Evolutionary conservation across 2,329 filamentous ascomycete species (phyloP), one percentile per base, ranked within the genome.

Genomic region (Ascochyta viciae-villosae): DNA sequence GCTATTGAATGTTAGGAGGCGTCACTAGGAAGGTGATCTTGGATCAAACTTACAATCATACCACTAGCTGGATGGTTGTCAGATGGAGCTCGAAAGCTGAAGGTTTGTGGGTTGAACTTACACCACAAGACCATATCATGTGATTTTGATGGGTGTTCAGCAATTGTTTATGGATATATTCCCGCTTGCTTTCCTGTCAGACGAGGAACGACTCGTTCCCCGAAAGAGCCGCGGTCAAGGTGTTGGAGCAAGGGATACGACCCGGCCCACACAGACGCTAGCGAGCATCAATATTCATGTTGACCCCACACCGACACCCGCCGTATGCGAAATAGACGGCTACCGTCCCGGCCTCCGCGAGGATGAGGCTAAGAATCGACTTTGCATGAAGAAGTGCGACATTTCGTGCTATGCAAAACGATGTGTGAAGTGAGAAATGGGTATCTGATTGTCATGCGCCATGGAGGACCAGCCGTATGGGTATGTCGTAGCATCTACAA

Each of bases 1-100:
- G 83, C 27, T 29, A 3, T 29, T 10, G 9, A 10, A 29, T 29
- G 27, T 29, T 29, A 29, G 27, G 27, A 29, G 3, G 7, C 9
- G 8, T 10, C 8, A 10, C 6, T 10, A 1, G 9, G 8, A 9
- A 3, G 7, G 27, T 29, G 27, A 29, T 29, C 9, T 10, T 10
- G 6, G 27, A 10, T 10, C 85, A 8, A 23, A 10, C 19, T 35
- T 35, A 35, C 27, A 35, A 35, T 50, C 83, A 86, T 86, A 86
- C 84, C 84, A 82, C 84, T 85, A 85, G 83, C 29, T 12, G 42
- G n/a, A 34, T 31, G 3, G 16, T 34, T 45, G 31, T 45, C n/a
- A 45, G 40, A 43, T 29, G 15, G 15, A 16, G 40, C 16, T 43
- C 37, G 37, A 39, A 24, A 39, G 24, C 24, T 27, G 39, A 41